Conservation (phyloP, 2,329 filamentous ascomycete genomes). For the Claviceps citrina region DNA sequence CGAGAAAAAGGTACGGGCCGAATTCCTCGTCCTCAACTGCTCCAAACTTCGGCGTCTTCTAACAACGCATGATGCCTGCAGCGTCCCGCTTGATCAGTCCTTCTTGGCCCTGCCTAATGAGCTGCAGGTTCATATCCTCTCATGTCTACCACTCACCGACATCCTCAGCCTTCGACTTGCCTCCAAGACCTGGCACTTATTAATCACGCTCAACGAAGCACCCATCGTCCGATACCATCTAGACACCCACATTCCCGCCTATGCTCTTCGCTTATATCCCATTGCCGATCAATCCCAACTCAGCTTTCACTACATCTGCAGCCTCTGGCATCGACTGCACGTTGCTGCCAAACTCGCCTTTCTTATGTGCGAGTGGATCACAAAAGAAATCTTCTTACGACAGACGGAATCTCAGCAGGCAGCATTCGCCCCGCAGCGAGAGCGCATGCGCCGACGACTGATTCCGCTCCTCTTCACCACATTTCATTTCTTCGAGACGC, state of each 20-base stretch:
- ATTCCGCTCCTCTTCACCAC: conserved; percentile 49
- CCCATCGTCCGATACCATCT: conserved; percentile 48
- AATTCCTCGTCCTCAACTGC: not conserved
- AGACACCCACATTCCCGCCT: conserved; percentile 42
- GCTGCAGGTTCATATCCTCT: conserved; percentile 47
- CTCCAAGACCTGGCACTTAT: conserved; percentile 42
- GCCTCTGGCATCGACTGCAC: conserved; percentile 50
- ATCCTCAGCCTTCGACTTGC: conserved; percentile 42
- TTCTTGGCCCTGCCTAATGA: conserved; percentile 45
- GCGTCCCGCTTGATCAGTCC: conserved; percentile 37
- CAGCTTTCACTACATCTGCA: conserved; percentile 46
- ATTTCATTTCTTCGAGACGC: conserved; percentile 54
- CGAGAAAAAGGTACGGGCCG: conserved; percentile 18
- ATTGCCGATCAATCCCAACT: conserved; percentile 29
- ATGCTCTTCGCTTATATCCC: conserved; percentile 45
- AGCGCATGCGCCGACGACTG: conserved; percentile 48
- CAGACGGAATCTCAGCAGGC: conserved; percentile 37
- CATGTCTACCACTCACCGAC: conserved; percentile 43
- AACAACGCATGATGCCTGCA: conserved; percentile 11
- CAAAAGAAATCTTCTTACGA: conserved; percentile 48
- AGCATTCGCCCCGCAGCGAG: conserved; percentile 45
- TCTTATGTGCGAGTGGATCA: conserved; percentile 48
- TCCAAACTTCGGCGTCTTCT: no score
- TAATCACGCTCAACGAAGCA: conserved; percentile 44
- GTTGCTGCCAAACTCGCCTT: conserved; percentile 47